Evolutionary conservation across 2,329 filamentous ascomycete genomes (phyloP), one percentile per base, ranked within the genome.

Genomic region (Aspergillus costaricaensis): DNA sequence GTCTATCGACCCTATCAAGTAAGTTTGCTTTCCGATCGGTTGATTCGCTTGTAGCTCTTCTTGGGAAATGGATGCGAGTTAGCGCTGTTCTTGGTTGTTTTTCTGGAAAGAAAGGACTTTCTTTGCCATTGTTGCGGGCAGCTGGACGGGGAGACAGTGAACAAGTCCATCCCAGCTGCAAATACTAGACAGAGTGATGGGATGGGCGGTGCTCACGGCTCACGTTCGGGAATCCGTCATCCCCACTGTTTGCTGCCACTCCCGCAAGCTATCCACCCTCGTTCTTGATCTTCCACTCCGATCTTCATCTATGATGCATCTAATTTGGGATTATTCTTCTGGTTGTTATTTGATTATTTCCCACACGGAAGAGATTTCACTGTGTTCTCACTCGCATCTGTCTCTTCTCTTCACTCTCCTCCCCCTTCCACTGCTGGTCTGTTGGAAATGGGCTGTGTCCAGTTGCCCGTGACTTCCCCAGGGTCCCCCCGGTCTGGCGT

Each of bases 1-100:
- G 76, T 79, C 58, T 80, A 80, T 73, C 78, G 78, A 63, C 78
- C 78, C 65, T 72, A 74, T 66, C 75, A 79, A 77, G 78, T 80
- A 76, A 78, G 78, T 79, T 54, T 60, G 52, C 58, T 63, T 59
- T 59, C 59, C 48, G 21, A 60, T 58, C 48, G 23, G 30, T 50
- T 25, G 30, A 21, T 56, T 58, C 58, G 15, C 39, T 59, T 55
- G 44, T 57, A 55, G 19, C 32, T 58, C 25, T 43, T 54, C 23
- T 50, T 47, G 36, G 15, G 6, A n/a, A 12, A 15, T 21, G 30
- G 50, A 14, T 23, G 50, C 47, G 25, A 27, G 17, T 32, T 50
- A 10, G 47, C 8, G 47, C 15, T 21, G 12, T 19, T 38, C n/a
- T 14, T n/a, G 50, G 4, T 55, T 32, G 53, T 14, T 17, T 43